Conservation (phyloP, 164 flowering plant genomes). For the Vitis riparia region DNA sequence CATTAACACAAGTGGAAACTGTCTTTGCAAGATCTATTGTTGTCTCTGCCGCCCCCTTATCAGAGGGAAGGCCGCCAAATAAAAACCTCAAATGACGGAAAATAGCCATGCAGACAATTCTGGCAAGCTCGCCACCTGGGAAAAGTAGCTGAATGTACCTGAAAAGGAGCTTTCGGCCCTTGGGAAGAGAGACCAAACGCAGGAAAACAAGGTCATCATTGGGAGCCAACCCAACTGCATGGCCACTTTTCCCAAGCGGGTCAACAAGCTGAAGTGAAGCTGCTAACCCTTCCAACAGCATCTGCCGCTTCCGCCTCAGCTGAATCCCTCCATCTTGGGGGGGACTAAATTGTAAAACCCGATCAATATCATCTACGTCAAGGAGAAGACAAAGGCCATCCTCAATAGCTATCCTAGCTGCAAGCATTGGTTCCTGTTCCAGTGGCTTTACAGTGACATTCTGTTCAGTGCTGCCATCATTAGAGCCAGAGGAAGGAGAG, state of each 20-base stretch:
- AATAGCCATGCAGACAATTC: constrained; percentile 90
- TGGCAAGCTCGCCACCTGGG: constrained; percentile 72
- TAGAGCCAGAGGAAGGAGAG: constrained; percentile 39
- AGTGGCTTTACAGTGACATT: constrained; percentile 67
- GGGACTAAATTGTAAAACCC: constrained; percentile 69
- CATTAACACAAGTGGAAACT: constrained; percentile 51
- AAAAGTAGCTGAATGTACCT: constrained; percentile 71
- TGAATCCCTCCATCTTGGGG: constrained; percentile 83
- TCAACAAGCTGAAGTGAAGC: constrained; percentile 89
- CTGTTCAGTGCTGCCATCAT: constrained; percentile 49
- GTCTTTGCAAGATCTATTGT: constrained; percentile 53
- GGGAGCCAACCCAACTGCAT: constrained; percentile 45
- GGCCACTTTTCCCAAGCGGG: constrained; percentile 68
- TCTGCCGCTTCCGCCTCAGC: constrained; percentile 65
- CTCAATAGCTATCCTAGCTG: constrained; percentile 84
- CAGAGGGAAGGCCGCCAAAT: constrained; percentile 73
- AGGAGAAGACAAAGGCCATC: constrained; percentile 84
- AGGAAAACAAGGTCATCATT: constrained; percentile 84
- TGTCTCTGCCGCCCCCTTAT: constrained; percentile 57
- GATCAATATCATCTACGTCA: constrained; percentile 91
- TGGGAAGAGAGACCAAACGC: constrained; percentile 81
- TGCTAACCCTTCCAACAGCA: constrained; percentile 80
- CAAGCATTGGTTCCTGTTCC: constrained; percentile 96
- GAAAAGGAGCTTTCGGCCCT: constrained; percentile 77
- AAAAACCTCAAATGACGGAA: constrained; percentile 89